Evolutionary conservation across 2,329 filamentous ascomycete genomes (phyloP), one percentile per base, ranked within the genome.

Genomic region (Penicillium thymicola): DNA sequence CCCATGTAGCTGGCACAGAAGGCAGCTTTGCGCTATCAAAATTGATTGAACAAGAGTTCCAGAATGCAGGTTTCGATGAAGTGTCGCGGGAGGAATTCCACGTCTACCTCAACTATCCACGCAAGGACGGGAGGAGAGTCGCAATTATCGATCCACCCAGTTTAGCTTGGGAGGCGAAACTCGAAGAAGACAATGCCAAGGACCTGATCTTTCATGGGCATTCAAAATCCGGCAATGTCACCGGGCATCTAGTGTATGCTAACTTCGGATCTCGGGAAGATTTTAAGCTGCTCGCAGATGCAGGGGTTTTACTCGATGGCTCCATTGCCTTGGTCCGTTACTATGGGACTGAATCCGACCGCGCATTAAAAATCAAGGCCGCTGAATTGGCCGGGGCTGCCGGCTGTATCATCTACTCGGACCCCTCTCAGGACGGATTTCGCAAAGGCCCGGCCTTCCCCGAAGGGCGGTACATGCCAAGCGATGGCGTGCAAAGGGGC

Each of bases 101-200:
- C 66, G 92, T 95, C 16, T 97, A 97, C 71, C 78, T 97, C 67
- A 97, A 97, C 74, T 99, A 96, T 71, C 92, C 94, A 0, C 88
- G 81, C 61, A 77, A 82, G 28, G 87, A 85, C 58, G 94, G 93
- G 13, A 83, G 94, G 48, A 84, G 86, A 56, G 87, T 99, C 38
- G 86, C 92, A 59, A 89, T 99, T 49, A 78, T 96, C 59, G 86
- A 88, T 36, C 82, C 82, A 0, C 84, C 87, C 51, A 86, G 85
- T 59, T 78, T 86, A 36, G 77, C 75, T 16, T 97, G 92, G 92
- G 83, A 86, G 55, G 94, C 93, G 13, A 83, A 82, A 60, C 78
- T 99, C 49, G 93, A 99, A 67, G 94, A 97, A 77, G 83, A 89
- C 44, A 82, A 82, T n/a, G 81, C 85, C 63, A 87, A 93, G 74